Base-by-base conservation (phyloP, 1,139 yeast genomes). In the Blastobotrys illinoisensis region DNA sequence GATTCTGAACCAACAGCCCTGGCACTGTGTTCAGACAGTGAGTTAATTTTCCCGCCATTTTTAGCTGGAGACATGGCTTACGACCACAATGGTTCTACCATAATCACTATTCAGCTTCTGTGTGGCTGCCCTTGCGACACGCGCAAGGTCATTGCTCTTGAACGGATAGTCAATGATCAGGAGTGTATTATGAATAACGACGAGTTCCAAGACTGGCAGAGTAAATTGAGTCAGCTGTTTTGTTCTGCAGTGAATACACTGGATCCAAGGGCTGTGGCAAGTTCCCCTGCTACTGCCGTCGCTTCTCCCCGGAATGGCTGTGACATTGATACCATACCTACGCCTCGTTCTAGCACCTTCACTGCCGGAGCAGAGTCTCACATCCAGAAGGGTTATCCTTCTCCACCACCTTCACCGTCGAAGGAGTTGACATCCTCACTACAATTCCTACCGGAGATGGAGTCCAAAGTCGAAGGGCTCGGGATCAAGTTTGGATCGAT, bases 21-120 rank as follows among this genome's bases (percentile, higher is more conserved):
- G 21, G 76, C 72, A 1, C 56, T 74, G 19, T 72, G 75, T 56
- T 64, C 67, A 26, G 61, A 71, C 14, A 69, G 69, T 46, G 64
- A 70, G 2, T 60, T 74, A 46, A 55, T 74, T 49, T 74, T 73
- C 57, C 70, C 71, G 9, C 62, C 71, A 5, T 61, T 74, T 44
- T 64, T 70, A 40, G 55, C 58, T 5, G 67, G 67, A 18, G 75
- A 73, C 48, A 58, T 74, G 18, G 51, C 54, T 16, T 52, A 66
- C 51, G 54, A 32, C 40, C 40, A 32, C 40, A 32, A 32, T n/a
- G 40, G 40, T 3, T 32, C 40, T 32, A 32, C 40, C 3, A 32
- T 32, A 13, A 32, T 32, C 40, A 51, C 44, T 44, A 14, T 24
- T 19, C 20, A 47, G 43, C 47, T 26, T 13, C 3, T 47, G 43